Conservation (phyloP, 345 rosid genomes). For the Turritis glabra region DNA sequence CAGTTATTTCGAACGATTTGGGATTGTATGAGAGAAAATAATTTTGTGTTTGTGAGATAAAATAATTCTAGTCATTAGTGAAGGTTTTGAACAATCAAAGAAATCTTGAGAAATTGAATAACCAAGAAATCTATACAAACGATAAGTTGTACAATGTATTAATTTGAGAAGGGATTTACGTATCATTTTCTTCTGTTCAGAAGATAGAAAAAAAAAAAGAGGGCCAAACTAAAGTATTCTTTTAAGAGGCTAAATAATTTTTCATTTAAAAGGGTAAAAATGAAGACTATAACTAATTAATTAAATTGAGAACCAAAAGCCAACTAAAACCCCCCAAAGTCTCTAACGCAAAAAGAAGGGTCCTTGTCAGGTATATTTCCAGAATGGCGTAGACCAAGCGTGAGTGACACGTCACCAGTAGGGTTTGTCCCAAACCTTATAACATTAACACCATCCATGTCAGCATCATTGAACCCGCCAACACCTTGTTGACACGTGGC, state of each 20-base stretch:
- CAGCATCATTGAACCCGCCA: constrained; percentile 42
- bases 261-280: background rate
- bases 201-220: background rate
- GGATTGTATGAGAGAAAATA: background rate
- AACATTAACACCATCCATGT: constrained; percentile 47
- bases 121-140: background rate
- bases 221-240: background rate
- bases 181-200: background rate
- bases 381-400: constrained; percentile 91
- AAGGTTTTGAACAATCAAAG: background rate
- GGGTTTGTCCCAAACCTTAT: constrained; percentile 75
- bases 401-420: constrained; percentile 86
- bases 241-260: background rate
- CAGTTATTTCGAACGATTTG: background rate
- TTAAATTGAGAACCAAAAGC: constrained; percentile 9
- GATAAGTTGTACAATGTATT: background rate
- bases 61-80: too few species aligned
- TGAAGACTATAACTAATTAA: constrained; percentile 8
- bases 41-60: too few species aligned
- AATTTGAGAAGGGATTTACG: background rate
- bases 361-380: constrained; percentile 71
- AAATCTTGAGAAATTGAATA: background rate
- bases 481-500: constrained; percentile 34
- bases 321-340: constrained; percentile 64
- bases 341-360: constrained; percentile 70